phyloP scores from a whole-genome alignment of 352 stramenopile species.

The Pythium chondricola region DNA sequence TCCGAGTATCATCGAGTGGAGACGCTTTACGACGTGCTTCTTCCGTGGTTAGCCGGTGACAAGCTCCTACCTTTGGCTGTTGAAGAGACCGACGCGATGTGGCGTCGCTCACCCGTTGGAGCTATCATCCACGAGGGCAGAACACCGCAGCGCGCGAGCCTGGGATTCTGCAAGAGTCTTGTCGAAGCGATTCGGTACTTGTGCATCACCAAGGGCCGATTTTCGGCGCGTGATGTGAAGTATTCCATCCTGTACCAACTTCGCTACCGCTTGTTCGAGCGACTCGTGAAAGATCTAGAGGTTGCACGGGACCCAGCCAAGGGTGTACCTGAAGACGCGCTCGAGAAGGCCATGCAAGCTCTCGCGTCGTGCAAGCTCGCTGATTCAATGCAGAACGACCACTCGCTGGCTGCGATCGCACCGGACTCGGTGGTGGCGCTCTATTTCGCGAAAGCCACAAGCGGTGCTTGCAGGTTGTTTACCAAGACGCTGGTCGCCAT shows the following conservation, averaged over 20 bases:
- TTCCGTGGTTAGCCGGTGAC: conserved; percentile 82
- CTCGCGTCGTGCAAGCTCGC: conserved; percentile 58
- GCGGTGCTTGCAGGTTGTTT: conserved; percentile 40
- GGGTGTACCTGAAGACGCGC: conserved; percentile 30
- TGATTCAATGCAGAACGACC: conserved; percentile 69
- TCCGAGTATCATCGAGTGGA: conserved; percentile 86
- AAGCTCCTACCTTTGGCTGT: conserved; percentile 62
- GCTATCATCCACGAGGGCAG: conserved; percentile 16
- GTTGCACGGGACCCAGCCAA: conserved; percentile 49
- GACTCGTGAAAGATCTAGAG: conserved; percentile 48
- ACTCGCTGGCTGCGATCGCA: conserved; percentile 44
- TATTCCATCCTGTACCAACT: conserved; percentile 63
- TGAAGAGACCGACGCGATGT: conserved; percentile 28
- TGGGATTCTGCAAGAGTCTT: conserved; percentile 80
- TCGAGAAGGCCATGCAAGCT: conserved; percentile 52
- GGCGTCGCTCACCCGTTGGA: conserved; percentile 10
- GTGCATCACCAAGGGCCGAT: conserved; percentile 46
- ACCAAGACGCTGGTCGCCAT: conserved; percentile 43
- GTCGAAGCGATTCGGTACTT: conserved; percentile 71
- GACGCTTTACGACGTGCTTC: conserved; percentile 85
- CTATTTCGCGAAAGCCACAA: conserved; percentile 59
- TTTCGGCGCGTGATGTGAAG: conserved; percentile 59
- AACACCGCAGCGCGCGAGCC: conserved; percentile 62
- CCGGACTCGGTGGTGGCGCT: conserved; percentile 60
- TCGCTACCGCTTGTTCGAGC: conserved; percentile 58